phyloP scores from a whole-genome alignment of 257 asterid genomes.

The Jaltomata sinuosa region DNA sequence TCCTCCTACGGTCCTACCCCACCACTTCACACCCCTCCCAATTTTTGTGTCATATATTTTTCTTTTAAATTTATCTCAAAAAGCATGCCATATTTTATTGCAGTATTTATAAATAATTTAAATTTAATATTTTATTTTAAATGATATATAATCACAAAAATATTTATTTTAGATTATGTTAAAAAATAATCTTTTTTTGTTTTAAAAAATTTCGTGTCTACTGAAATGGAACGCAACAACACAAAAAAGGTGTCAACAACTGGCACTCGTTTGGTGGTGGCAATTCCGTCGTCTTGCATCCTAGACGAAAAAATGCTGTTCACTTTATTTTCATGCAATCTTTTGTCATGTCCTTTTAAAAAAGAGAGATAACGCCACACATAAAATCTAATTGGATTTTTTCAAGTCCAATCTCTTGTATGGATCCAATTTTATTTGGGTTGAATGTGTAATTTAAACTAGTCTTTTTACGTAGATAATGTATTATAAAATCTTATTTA shows the following conservation, averaged over 20 bases:
- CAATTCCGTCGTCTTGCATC: background rate
- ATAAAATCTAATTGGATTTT: background rate
- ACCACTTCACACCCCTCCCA: background rate
- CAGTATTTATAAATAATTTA: background rate
- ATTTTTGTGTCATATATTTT: background rate
- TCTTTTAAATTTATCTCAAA: background rate
- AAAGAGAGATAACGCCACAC: background rate
- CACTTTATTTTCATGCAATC: background rate
- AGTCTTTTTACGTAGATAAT: no score
- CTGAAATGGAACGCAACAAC: background rate
- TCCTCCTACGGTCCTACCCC: background rate
- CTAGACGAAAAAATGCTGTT: background rate
- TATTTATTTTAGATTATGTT: background rate
- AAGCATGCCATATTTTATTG: background rate
- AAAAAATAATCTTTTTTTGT: background rate
- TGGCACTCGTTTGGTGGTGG: background rate
- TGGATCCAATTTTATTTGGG: no score
- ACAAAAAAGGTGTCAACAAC: background rate
- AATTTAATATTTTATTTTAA: background rate
- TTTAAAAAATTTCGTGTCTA: background rate
- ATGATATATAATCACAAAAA: background rate
- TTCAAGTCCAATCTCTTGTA: no score
- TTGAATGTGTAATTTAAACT: no score
- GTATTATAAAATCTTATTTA: no score
- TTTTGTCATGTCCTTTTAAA: background rate